Conservation (phyloP, 345 rosid species). For the Rhizophora apiculata region DNA sequence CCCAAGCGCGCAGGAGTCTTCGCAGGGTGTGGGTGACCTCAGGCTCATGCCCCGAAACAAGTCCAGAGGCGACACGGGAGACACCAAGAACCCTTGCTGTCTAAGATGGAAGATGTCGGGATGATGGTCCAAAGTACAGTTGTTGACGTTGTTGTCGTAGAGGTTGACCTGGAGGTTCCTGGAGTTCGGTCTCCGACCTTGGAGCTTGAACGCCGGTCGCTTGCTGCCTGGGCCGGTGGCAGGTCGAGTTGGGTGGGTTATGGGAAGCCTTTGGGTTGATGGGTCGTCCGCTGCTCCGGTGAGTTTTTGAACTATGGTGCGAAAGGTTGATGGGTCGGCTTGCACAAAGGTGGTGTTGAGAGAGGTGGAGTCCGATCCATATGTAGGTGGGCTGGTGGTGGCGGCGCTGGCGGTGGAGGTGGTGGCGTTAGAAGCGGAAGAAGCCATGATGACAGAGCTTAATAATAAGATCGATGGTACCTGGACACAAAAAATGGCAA, state of each 20-base stretch:
- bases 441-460: slow-evolving; percentile 23
- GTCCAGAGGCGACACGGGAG: slow-evolving; percentile 77
- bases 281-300: slow-evolving; percentile 68
- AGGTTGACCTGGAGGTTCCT: slow-evolving; percentile 73
- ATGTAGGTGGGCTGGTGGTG: slow-evolving; percentile 21
- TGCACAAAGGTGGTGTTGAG: slow-evolving; percentile 84
- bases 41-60: slow-evolving; percentile 43
- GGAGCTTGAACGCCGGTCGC: slow-evolving; percentile 68
- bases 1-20: slow-evolving; percentile 24
- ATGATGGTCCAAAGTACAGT: slow-evolving; percentile 4
- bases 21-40: slow-evolving; percentile 23
- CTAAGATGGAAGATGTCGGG: slow-evolving; percentile 12
- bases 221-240: slow-evolving; percentile 29
- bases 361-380: slow-evolving; percentile 43
- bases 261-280: slow-evolving; percentile 44
- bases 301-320: slow-evolving; percentile 75
- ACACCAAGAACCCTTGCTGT: slow-evolving; percentile 44
- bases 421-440: slow-evolving; percentile 4
- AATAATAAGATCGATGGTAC: background rate
- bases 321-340: slow-evolving; percentile 80
- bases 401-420: too few species aligned
- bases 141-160: slow-evolving; percentile 27
- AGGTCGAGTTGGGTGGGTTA: slow-evolving; percentile 35
- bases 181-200: slow-evolving; percentile 62
- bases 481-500: background rate